Evolutionary conservation across 2,329 filamentous ascomycete genomes (phyloP), one percentile per base, ranked within the genome.

Genomic region (Chrysoporthe cubensis): DNA sequence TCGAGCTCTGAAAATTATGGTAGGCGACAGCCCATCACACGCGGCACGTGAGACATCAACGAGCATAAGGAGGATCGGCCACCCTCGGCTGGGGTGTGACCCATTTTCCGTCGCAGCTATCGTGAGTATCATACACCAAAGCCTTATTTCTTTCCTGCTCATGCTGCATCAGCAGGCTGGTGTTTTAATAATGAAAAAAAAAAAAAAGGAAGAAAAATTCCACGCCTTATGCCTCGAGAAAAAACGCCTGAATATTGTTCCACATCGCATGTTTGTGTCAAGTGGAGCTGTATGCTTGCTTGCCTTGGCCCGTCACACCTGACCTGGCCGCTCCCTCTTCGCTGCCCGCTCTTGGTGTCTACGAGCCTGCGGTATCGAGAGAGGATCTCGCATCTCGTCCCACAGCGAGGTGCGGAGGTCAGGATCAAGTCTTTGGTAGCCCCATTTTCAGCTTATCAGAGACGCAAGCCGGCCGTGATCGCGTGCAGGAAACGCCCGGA

Each of bases 51-150:
- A 44, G 2, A 60, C 58, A 32, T 44, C 37, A 60, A 21, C 32
- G 16, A 60, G 21, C 13, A 60, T 46, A 43, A 9, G 11, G 32
- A 46, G 11, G n/a, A 3, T 21, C 42, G 40, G 18, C 34, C 37
- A 13, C 21, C 4, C 4, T 9, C 6, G 32, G 32, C 34, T 43
- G n/a, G 37, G 42, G 18, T 16, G 3, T 32, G 32, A 18, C 13
- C 50, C 26, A 26, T 60, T 2, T 62, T 62, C 21, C 43, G 37
- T 50, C 32, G 43, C 40, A 43, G 26, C 59, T 62, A 62, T 62
- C 43, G 6, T 46, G 43, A 62, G 21, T 62, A 62, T 48, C 59
- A 50, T 62, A 62, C 43, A 62, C 42, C 59, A 37, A 62, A 26
- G 40, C 43, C 16, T 32, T 44, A 21, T 62, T 48, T 62, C 14